Evolutionary conservation across 306 rosid species (phyloP), one percentile per base, ranked within the genome.

Genomic region (Cucurbita ficifolia): DNA sequence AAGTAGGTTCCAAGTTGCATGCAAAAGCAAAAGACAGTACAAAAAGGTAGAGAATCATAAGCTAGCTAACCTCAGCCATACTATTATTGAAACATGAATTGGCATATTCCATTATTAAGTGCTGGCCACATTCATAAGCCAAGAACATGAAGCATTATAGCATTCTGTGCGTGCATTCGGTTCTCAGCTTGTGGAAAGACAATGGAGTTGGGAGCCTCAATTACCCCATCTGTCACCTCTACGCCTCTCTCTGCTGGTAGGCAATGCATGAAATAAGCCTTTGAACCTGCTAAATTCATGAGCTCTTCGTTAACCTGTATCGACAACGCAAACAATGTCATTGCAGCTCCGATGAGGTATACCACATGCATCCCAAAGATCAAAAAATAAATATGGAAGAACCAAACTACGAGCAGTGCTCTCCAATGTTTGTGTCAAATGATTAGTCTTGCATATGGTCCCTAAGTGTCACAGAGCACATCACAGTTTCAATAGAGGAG

Each of bases 151-250:
- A 95, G 99, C 99, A 95, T 89, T 83, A 95, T 71, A 52, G 99
- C 97, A 76, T 91, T 95, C 77, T 95, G 99, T 48, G 99, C 97
- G 68, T 91, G 99, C 88, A 95, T 78, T 75, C 97, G 96, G 58
- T 95, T 95, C 92, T 91, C 99, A 16, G 99, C 97, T 77, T 95
- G 99, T 16, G 86, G 91, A 77, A 95, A 95, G 59, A 95, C 99
- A 40, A 95, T 86, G 48, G 99, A 95, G 77, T 91, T 82, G 54
- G 95, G 85, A 67, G 99, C 96, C 81, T 95, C 99, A 33, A 95
- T 77, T 64, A 95, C 97, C 46, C 79, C 92, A 45, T 95, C 86
- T 2, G 96, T 94, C 75, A 94, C 97, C 82, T 94, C 99, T 59
- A 88, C 97, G 51, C 99, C 99, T 84, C 99, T 85, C 78, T 91